Percentiles rank a stretch among this genome's conserved stretches.
Evolutionary conservation across 306 rosid genomes (phyloP).

Genomic region (Citrullus amarus): DNA sequence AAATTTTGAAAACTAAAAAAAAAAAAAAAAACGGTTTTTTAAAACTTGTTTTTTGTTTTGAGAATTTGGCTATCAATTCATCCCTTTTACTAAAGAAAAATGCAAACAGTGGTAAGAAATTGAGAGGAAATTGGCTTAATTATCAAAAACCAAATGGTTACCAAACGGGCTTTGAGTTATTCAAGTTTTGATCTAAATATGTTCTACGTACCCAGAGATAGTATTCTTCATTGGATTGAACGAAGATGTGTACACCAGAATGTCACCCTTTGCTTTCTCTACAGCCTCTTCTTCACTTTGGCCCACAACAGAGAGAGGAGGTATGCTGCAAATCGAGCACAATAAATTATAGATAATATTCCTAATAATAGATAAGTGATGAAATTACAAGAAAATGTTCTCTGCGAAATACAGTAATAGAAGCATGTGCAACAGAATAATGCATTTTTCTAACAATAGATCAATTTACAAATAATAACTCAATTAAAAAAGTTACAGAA

Average conservation of each 20-base stretch:
- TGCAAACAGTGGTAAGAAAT: no score
- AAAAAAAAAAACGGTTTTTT: no score
- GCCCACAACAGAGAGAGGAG: slow-evolving; percentile 90
- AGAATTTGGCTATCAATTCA: no score
- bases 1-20: no score
- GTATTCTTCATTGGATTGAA: slow-evolving; percentile 97
- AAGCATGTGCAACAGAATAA: background rate
- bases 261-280: slow-evolving; percentile 61
- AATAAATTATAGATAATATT: background rate
- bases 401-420: background rate
- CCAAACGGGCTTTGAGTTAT: background rate
- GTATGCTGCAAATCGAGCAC: slow-evolving; percentile 54
- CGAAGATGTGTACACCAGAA: slow-evolving; percentile 64
- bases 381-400: background rate
- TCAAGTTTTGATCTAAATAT: slow-evolving; percentile 5
- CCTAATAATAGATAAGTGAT: background rate
- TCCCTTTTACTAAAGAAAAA: no score
- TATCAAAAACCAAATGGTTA: no score
- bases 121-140: no score
- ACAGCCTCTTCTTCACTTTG: slow-evolving; percentile 89
- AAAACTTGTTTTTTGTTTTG: no score
- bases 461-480: background rate
- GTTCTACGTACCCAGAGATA: slow-evolving; percentile 67
- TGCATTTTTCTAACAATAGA: background rate
- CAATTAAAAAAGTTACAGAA: background rate